Base-by-base conservation (phyloP, 2,329 filamentous ascomycete species). In the Aspergillus arachidicola region DNA sequence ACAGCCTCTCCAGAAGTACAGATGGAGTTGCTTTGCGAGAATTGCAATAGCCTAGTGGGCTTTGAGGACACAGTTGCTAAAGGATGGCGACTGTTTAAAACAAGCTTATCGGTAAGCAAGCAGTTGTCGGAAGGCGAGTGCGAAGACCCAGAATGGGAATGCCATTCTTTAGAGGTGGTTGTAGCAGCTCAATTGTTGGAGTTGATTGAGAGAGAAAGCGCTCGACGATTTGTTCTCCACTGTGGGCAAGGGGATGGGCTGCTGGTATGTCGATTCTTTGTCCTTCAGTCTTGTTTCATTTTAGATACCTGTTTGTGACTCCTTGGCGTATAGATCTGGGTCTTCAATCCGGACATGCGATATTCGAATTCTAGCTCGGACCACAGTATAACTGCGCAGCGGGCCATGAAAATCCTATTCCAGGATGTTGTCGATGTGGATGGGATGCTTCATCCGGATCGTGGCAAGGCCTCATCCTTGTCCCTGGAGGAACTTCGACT, bases 381-480 rank as follows among this genome's bases (percentile, higher is more conserved):
- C 1, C 62, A 72, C 11, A 73, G 60, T 41, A 68, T 75, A 10
- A 76, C 81, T 50, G 69, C 74, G 3, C 76, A 77, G 55, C 80
- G 84, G n/a, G 85, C 84, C 1, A 81, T 86, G 76, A 89, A 88
- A 67, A 76, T 88, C 23, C 82, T 89, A 62, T 88, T 83, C 71
- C 79, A 84, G 65, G 57, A 67, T 2, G 61, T 75, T 2, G 53
- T 62, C 1, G 69, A 81, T 60, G 73, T 75, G 6, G 74, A 75
- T 26, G 68, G 64, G 23, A 66, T 78, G n/a, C 72, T 81, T 11
- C 70, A 78, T 53, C 75, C 76, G 0, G 75, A 77, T 46, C 64
- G 64, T 12, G 78, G 77, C 2, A 72, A 79, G 50, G 70, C 74
- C 0, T 78, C 80, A 10, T 78, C 75, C 7, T 69, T 82, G 14